These are phyloP conservation scores for Bretziella fagacearum DNA, from an alignment of 2,329 filamentous ascomycete species.

Conservation along the genomic window DNA sequence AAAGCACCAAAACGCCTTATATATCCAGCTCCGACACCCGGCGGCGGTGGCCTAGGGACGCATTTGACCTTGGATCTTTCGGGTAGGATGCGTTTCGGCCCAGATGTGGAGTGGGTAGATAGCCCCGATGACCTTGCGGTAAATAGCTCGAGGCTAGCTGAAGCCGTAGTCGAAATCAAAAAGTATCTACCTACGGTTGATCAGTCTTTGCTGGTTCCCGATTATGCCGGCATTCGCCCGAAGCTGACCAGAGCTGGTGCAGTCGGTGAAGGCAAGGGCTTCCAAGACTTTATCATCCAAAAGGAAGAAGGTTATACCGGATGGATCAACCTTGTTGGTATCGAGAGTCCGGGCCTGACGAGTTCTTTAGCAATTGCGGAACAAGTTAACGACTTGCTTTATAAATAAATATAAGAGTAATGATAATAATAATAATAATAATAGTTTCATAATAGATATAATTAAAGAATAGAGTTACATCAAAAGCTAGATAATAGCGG, in stretches of 20 bases:
- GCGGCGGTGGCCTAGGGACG: slow-evolving; percentile 71
- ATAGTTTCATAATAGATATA: background rate
- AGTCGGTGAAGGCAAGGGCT: slow-evolving; percentile 47
- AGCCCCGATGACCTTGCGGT: slow-evolving; percentile 52
- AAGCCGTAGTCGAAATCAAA: slow-evolving; percentile 58
- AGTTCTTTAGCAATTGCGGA: slow-evolving; percentile 75
- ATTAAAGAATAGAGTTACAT: background rate
- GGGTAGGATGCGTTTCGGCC: slow-evolving; percentile 76
- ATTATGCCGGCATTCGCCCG: slow-evolving; percentile 84
- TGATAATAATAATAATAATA: background rate
- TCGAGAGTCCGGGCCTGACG: slow-evolving; percentile 85
- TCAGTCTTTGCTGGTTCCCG: slow-evolving; percentile 46
- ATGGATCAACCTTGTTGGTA: slow-evolving; percentile 80
- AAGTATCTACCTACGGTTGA: slow-evolving; percentile 65
- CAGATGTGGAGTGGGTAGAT: slow-evolving; percentile 87
- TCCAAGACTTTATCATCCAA: slow-evolving; percentile 69
- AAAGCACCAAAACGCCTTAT: slow-evolving; percentile 49
- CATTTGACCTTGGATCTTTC: slow-evolving; percentile 82
- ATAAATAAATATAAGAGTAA: slow-evolving; percentile 20
- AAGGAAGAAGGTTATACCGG: slow-evolving; percentile 62
- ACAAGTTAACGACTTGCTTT: slow-evolving; percentile 41
- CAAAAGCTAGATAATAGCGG: too few relatives aligned
- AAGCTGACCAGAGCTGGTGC: slow-evolving; percentile 51
- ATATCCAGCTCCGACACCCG: slow-evolving; percentile 73
- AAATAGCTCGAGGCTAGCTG: slow-evolving; percentile 41